Evolutionary conservation across 1,284 basidiomycete genomes (phyloP), one percentile per base, ranked within the genome.

Genomic region (Clitocybe nebularis): DNA sequence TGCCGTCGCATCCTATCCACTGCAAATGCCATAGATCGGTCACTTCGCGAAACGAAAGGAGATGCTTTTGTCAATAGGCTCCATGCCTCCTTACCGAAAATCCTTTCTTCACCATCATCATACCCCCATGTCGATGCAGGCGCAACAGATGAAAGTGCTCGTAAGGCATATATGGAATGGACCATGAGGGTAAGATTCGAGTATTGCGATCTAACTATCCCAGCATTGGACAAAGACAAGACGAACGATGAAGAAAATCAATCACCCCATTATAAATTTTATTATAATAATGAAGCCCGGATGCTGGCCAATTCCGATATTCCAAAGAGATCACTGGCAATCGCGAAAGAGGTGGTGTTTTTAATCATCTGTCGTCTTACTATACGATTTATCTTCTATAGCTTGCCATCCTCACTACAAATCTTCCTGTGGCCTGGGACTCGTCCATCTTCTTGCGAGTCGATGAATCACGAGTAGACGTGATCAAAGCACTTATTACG

Each of bases 331-430:
- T 92, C 87, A 1, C 68, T 94, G 39, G 90, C 92, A 7, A 93
- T 95, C 48, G 92, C 92, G 7, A 95, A 94, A 67, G 89, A 91
- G 77, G 88, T 89, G 54, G 43, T 56, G 44, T 37, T 21, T 3
- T 34, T 39, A 32, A 10, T 34, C 6, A 44, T 41, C 19, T 14
- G 20, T 8, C 39, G 25, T 29, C 34, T 16, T 24, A 35, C 36
- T n/a, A 36, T 40, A 46, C 8, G 23, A 24, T 30, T 52, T 26
- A 41, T 44, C 37, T 4, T 44, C 8, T 36, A 34, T 62, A 94
- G 86, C 80, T 95, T 43, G 90, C 90, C 0, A 89, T 92, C 16
- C 74, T 95, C 28, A 91, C 90, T 1, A 92, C 89, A 11, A 93
- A 90, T 56, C 66, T 95, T 13, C 93, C 93, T 14, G 82, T 90